Evolutionary conservation across 257 asterid genomes (phyloP).

Genomic region (Petunia axillaris): DNA sequence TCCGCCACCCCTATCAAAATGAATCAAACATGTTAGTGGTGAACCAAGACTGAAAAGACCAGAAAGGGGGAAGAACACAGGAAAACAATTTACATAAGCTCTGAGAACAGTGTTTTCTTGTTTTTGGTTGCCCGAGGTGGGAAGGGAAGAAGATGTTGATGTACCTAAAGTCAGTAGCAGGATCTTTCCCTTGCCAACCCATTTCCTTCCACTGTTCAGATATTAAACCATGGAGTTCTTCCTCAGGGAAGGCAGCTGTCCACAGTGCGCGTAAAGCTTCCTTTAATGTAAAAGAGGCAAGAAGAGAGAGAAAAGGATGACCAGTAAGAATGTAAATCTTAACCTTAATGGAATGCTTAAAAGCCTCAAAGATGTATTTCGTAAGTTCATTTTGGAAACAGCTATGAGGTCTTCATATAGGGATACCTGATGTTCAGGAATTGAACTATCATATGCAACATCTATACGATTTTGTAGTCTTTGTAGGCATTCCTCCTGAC

Average conservation of each 20-base stretch:
- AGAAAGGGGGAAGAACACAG: neutral
- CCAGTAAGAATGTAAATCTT: constrained; percentile 1
- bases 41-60: constrained; percentile 23
- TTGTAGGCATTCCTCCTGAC: constrained; percentile 71
- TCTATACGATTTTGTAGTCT: constrained; percentile 73
- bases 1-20: constrained; percentile 71
- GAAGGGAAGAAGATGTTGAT: neutral
- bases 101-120: neutral
- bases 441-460: constrained; percentile 71
- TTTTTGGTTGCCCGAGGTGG: neutral
- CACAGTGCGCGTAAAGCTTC: constrained; percentile 82
- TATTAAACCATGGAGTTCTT: constrained; percentile 66
- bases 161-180: constrained; percentile 91
- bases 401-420: constrained; percentile 23
- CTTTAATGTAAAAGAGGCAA: constrained; percentile 31
- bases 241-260: constrained; percentile 78
- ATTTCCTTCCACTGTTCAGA: constrained; percentile 94
- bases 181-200: constrained; percentile 99
- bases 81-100: constrained; percentile 3
- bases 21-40: constrained; percentile 16
- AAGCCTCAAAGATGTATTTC: neutral
- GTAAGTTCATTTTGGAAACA: neutral
- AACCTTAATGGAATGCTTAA: constrained; percentile 6
- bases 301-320: neutral
- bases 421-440: constrained; percentile 74